Evolutionary conservation across 164 flowering plant species (phyloP), one percentile per base, ranked within the genome.

Genomic region (Euptelea pleiosperma): DNA sequence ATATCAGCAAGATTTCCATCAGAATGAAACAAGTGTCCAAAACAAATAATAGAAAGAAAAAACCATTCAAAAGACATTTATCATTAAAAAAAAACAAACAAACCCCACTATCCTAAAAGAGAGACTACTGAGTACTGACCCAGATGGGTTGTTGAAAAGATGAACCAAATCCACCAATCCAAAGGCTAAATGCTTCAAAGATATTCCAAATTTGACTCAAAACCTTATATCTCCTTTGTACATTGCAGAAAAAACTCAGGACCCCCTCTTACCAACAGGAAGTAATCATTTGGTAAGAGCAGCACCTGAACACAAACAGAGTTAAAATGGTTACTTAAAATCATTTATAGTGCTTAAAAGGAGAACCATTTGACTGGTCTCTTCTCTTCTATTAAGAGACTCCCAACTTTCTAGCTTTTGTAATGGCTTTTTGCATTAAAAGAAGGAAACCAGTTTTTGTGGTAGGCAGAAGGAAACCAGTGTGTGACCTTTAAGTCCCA

Each of bases 381-480:
- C 47, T 58, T 35, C 40, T 33, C 48, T 58, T 22, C 45, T 35
- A 26, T 11, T 15, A 33, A 64, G 24, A 22, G n/a, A 14, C 50
- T 22, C 21, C 51, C 28, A 14, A 39, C 44, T 31, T 41, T 55
- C 42, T 29, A 52, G 60, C 73, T 73, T 79, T 68, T 67, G 41
- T 21, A 57, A 60, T 52, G 40, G 29, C n/a, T 64, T 70, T 55
- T 63, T 47, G 81, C 84, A 77, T 81, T 63, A 77, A 84, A 81
- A 74, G 86, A 71, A 71, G 80, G 9, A 30, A 52, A 21, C 21
- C 18, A 61, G 39, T 34, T 52, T 52, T 28, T 21, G 49, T 21
- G 28, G 35, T 12, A 28, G 35, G 35, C 7, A 66, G 35, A 28
- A 28, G 35, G 35, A 24, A 66, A 68, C 60, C 62, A 56, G 59